Percentiles rank a stretch among this genome's conserved stretches.
Conservation (phyloP, 2,329 filamentous ascomycete species). For the Xylariaceae sp. region DNA sequence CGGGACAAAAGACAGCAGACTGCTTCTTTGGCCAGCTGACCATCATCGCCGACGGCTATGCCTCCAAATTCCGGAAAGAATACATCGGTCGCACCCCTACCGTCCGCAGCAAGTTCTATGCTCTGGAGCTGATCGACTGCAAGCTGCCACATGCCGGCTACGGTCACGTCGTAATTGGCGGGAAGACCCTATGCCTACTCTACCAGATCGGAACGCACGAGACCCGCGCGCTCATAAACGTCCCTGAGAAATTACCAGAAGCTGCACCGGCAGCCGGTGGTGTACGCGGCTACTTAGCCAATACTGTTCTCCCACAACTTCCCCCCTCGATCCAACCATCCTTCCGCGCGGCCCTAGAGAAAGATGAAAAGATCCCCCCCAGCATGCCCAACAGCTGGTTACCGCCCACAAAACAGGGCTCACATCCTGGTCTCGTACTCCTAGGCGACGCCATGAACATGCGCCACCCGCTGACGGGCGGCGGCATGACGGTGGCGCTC, state of each 20-base stretch:
- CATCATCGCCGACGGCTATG: slow-evolving; percentile 86
- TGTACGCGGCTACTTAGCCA: slow-evolving; percentile 75
- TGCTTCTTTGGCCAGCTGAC: slow-evolving; percentile 86
- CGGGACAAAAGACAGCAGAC: slow-evolving; percentile 55
- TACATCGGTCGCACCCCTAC: slow-evolving; percentile 62
- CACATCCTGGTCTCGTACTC: slow-evolving; percentile 66
- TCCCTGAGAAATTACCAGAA: slow-evolving; percentile 69
- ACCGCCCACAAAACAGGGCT: slow-evolving; percentile 66
- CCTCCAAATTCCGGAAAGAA: slow-evolving; percentile 82
- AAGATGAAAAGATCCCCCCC: slow-evolving; percentile 63
- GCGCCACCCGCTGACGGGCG: slow-evolving; percentile 95
- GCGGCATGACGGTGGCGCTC: slow-evolving; percentile 96
- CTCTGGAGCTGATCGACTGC: slow-evolving; percentile 84
- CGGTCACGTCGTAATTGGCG: slow-evolving; percentile 82
- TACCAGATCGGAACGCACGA: slow-evolving; percentile 97
- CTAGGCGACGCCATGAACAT: slow-evolving; percentile 97
- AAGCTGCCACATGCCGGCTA: slow-evolving; percentile 67
- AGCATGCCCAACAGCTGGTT: slow-evolving; percentile 97
- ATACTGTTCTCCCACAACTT: slow-evolving; percentile 72
- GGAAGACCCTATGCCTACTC: slow-evolving; percentile 71
- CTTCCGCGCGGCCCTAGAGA: slow-evolving; percentile 68
- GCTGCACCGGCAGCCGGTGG: slow-evolving; percentile 72
- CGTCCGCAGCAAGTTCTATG: slow-evolving; percentile 85
- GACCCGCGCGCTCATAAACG: slow-evolving; percentile 83
- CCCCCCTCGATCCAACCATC: slow-evolving; percentile 66